phyloP scores from a whole-genome alignment of 1,284 basidiomycete species.

The Golubevia sp. region DNA sequence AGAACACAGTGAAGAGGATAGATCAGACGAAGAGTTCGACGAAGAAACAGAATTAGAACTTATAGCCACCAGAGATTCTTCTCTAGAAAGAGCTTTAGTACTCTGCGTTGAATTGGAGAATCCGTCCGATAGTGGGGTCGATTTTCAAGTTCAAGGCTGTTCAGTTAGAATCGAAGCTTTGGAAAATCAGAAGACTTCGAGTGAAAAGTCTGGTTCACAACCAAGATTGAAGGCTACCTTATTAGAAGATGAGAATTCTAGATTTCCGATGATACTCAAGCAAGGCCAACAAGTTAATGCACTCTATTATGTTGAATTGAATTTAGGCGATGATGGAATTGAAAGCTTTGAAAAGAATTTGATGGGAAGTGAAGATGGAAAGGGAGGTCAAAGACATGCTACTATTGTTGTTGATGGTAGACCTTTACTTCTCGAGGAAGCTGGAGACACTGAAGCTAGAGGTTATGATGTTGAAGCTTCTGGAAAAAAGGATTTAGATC shows the following conservation, averaged over 20 bases:
- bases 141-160: neutral
- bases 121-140: neutral
- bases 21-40: neutral
- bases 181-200: neutral
- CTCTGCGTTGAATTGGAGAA: neutral
- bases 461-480: neutral
- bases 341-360: neutral
- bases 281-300: neutral
- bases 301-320: neutral
- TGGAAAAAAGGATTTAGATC: too few species aligned
- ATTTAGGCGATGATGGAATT: neutral
- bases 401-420: neutral
- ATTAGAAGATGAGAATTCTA: neutral
- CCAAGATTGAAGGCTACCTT: neutral
- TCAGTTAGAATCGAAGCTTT: neutral
- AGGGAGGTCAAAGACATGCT: neutral
- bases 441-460: neutral
- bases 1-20: neutral
- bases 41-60: neutral
- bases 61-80: neutral
- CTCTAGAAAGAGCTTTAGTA: neutral
- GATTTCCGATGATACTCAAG: neutral
- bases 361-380: neutral
- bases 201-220: neutral
- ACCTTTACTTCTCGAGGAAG: neutral